phyloP scores from a whole-genome alignment of 306 rosid species.

The Arachis stenosperma region DNA sequence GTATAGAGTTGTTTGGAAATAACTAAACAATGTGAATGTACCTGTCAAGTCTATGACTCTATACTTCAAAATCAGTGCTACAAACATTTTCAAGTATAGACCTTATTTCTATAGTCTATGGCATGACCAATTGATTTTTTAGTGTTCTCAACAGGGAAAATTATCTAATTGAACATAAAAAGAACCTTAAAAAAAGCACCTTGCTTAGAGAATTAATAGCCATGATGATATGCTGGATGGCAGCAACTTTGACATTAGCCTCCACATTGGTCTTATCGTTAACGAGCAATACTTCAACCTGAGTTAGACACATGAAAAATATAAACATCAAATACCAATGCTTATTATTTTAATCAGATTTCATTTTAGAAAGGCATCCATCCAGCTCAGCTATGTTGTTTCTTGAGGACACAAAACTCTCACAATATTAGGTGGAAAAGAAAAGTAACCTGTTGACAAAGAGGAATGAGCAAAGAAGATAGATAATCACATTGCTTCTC shows the following conservation, averaged over 20 bases:
- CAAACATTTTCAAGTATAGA: too few relatives aligned
- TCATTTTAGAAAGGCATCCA: too few relatives aligned
- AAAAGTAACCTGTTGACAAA: constrained; percentile 79
- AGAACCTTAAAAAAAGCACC: constrained; percentile 50
- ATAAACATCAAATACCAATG: constrained; percentile 28
- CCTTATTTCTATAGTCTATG: too few relatives aligned
- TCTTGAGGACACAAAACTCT: background rate
- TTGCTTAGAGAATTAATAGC: constrained; percentile 96
- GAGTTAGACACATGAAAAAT: constrained; percentile 37
- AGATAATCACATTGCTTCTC: constrained; percentile 90
- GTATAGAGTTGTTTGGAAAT: too few relatives aligned
- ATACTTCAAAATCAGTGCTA: too few relatives aligned
- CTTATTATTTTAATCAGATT: background rate
- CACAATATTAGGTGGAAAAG: too few relatives aligned
- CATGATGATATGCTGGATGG: constrained; percentile 85
- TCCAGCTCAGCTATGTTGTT: background rate
- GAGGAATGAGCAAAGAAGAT: constrained; percentile 89
- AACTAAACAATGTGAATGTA: too few relatives aligned
- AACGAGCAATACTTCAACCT: constrained; percentile 78
- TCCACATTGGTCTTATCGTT: constrained; percentile 74
- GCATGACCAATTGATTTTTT: too few relatives aligned
- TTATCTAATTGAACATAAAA: background rate
- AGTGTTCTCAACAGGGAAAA: background rate
- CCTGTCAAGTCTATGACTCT: too few relatives aligned
- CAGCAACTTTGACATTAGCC: constrained; percentile 65